Evolutionary conservation across 2,329 filamentous ascomycete genomes (phyloP), one percentile per base, ranked within the genome.

Genomic region (Pyricularia grisea): DNA sequence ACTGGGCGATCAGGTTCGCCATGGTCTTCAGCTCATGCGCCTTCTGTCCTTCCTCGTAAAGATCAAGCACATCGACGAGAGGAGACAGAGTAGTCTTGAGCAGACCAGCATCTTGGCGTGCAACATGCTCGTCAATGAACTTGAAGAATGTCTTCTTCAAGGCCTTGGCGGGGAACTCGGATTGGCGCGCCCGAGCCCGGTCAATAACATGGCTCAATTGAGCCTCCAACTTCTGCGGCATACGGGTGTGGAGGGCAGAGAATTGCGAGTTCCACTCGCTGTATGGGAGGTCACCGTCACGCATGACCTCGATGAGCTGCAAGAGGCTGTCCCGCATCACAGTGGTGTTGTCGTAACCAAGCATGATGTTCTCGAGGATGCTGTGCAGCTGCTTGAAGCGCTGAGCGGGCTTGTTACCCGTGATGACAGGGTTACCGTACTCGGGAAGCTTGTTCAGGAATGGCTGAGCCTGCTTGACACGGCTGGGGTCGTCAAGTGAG

Each of bases 201-300:
- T 98, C 94, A 67, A 98, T 90, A 64, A 96, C 90, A 75, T 95
- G 92, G 14, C 90, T 88, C 73, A 99, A 90, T 72, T 88, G 89
- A 27, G 88, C 79, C 74, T 97, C 94, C 33, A 99, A 88, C 82
- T 94, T 97, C 77, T 94, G 90, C 0, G 95, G 95, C 92, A 98
- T 99, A 75, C 95, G 92, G 7, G 94, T 92, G 80, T 98, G 94
- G n/a, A 99, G 87, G 27, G 95, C 95, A 66, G 95, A 97, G 74
- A 97, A 95, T 77, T 98, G 93, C 6, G 94, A 92, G 72, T 91
- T 93, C 92, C 94, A 99, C 80, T 99, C 93, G 78, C 94, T 93
- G 78, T 95, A 99, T 1, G 95, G 95, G 72, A 99, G 86, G 75
- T 97, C 94, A 1, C 91, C 89, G 76, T 97, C 88, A 61, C 94